Percentiles rank a stretch among this genome's conserved stretches.
phyloP scores from a whole-genome alignment of 208 protist species.

The Angomonas deanei region DNA sequence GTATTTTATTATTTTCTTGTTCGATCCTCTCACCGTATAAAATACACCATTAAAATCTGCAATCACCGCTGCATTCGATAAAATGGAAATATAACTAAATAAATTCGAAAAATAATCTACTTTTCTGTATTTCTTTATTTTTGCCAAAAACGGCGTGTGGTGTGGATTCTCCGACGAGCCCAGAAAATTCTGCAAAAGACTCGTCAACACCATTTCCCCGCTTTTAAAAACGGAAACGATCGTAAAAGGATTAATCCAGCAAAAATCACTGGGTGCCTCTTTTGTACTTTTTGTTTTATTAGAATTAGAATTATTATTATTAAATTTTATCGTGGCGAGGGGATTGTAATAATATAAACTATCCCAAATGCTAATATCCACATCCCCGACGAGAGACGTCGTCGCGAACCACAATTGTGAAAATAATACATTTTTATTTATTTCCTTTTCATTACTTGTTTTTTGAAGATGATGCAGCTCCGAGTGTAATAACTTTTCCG shows the following conservation, averaged over 20 bases:
- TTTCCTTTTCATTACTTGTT: neutral
- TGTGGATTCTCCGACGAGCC: no score
- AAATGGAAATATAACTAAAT: neutral
- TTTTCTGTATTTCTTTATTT: no score
- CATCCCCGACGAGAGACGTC: slow-evolving; percentile 37
- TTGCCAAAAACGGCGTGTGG: no score
- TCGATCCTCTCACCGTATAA: neutral
- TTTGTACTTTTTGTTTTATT: slow-evolving; percentile 8
- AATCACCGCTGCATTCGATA: neutral
- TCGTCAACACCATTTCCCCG: slow-evolving; percentile 57
- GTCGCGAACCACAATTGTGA: slow-evolving; percentile 83
- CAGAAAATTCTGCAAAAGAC: slow-evolving; percentile 44
- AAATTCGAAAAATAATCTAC: neutral
- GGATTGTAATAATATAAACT: slow-evolving; percentile 58
- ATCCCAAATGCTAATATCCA: slow-evolving; percentile 77
- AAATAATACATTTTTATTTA: slow-evolving; percentile 16
- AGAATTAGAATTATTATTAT: slow-evolving; percentile 5
- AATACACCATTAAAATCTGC: neutral
- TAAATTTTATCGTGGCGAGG: slow-evolving; percentile 30
- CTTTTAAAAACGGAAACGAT: slow-evolving; percentile 64
- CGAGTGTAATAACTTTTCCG: no score
- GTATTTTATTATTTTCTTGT: slow-evolving; percentile 3
- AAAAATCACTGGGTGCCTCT: slow-evolving; percentile 55
- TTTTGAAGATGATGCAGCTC: no score
- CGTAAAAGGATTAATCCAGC: slow-evolving; percentile 74